Percentiles rank a stretch among this genome's conserved stretches.
Conservation (phyloP, 2,329 filamentous ascomycete species). For the Diplodia mutila region DNA sequence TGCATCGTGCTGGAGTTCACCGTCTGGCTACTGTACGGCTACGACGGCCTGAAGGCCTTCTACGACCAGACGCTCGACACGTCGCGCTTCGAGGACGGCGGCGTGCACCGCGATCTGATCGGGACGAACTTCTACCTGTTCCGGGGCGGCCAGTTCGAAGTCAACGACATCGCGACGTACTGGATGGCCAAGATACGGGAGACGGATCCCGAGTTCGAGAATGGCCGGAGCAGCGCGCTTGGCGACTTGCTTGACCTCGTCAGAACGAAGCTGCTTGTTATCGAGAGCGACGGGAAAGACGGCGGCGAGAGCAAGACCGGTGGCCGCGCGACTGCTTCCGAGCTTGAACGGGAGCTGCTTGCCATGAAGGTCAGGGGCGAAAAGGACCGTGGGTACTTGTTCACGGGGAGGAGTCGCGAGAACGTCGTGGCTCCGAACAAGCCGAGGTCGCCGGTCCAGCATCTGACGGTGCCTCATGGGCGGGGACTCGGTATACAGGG, state of each 20-base stretch:
- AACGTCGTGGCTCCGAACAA: background rate
- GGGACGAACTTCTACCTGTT: background rate
- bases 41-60: conserved; percentile 22
- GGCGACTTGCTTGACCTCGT: background rate
- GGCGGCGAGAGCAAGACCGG: background rate
- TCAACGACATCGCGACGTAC: background rate
- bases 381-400: background rate
- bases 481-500: background rate
- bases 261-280: background rate
- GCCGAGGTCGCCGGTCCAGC: background rate
- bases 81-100: background rate
- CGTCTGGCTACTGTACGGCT: conserved; percentile 34
- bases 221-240: background rate
- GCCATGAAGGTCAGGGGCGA: background rate
- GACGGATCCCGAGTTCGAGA: background rate
- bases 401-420: background rate
- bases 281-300: background rate
- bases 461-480: background rate
- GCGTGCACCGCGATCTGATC: background rate
- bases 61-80: background rate
- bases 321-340: background rate
- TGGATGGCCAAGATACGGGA: background rate
- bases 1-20: conserved; percentile 35
- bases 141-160: too few relatives aligned
- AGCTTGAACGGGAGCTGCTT: background rate